A percentile compares a stretch with the other conserved stretches of the same genome.
Evolutionary conservation across 495 filamentous ascomycete genomes (phyloP).

Genomic region (Penicillium bovifimosum): DNA sequence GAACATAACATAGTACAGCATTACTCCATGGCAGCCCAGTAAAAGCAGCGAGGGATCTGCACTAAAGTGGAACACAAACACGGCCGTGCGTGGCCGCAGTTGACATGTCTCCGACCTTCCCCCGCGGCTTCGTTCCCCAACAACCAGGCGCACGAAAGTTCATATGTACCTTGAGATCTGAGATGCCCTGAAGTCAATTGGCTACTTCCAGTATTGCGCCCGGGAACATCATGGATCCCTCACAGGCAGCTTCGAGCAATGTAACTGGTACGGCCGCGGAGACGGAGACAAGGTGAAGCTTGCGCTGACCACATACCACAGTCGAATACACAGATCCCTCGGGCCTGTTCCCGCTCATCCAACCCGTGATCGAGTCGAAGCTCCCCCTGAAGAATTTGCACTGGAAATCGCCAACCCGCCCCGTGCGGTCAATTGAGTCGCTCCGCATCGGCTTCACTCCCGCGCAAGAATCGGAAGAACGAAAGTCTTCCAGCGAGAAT

Average conservation of each 20-base stretch:
- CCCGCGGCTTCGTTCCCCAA: conserved; percentile 6
- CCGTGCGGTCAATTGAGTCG: conserved; percentile 84
- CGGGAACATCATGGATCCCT: conserved; percentile 43
- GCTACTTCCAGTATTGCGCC: conserved; percentile 24
- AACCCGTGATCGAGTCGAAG: conserved; percentile 65
- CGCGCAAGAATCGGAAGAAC: conserved; percentile 32
- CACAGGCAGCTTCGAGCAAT: conserved; percentile 45
- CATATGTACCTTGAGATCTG: not conserved
- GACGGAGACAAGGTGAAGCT: not conserved
- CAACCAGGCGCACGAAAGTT: not conserved
- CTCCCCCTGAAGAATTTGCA: conserved; percentile 90
- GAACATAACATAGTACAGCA: not conserved
- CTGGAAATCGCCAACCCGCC: conserved; percentile 91
- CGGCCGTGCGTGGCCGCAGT: conserved; percentile 9
- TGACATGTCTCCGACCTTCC: conserved; percentile 6
- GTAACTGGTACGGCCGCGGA: conserved; percentile 40
- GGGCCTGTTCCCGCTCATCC: conserved; percentile 75
- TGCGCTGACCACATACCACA: conserved; percentile 16
- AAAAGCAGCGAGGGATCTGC: conserved; percentile 4
- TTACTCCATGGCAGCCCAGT: not conserved
- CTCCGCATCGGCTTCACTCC: conserved; percentile 83
- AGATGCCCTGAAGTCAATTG: conserved; percentile 30
- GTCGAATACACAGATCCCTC: conserved; percentile 82
- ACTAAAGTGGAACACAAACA: conserved; percentile 3
- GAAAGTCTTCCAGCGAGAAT: conserved; percentile 33